Conservation (phyloP, 768 basidiomycete species). For the Leccinum subgranulosum region DNA sequence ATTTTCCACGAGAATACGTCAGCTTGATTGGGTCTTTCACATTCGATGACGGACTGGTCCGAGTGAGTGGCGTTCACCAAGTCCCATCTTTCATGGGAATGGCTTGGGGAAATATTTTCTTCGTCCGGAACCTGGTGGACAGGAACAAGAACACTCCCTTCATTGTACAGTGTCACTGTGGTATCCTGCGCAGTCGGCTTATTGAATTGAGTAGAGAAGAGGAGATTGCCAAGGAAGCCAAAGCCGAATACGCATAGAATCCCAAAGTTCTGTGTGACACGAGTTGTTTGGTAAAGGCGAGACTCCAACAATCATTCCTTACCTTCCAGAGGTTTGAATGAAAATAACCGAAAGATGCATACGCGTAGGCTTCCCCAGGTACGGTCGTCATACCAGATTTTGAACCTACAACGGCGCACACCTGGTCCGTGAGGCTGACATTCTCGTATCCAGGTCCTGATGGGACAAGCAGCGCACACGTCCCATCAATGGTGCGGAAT, state of each 20-base stretch:
- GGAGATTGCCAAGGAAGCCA: conserved; percentile 34
- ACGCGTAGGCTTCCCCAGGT: conserved; percentile 40
- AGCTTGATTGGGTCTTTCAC: conserved; percentile 25
- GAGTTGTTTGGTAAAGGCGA: neutral
- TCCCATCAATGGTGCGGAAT: conserved; percentile 39
- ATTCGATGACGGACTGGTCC: neutral
- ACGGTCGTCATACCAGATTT: conserved; percentile 39
- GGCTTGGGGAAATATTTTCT: conserved; percentile 5
- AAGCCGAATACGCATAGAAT: conserved; percentile 44
- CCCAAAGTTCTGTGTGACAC: conserved; percentile 35
- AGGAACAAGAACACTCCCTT: neutral
- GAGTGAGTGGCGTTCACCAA: neutral
- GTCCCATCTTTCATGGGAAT: neutral
- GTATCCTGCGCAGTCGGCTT: conserved; percentile 28
- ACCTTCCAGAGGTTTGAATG: conserved; percentile 35
- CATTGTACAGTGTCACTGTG: conserved; percentile 26
- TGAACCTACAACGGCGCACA: conserved; percentile 43
- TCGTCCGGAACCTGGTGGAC: conserved; percentile 12
- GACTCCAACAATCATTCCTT: conserved; percentile 19
- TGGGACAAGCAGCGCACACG: conserved; percentile 32
- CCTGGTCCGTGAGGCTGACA: conserved; percentile 33
- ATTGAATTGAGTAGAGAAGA: conserved; percentile 37
- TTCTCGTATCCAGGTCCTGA: conserved; percentile 36
- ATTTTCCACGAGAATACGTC: conserved; percentile 79
- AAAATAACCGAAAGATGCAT: conserved; percentile 28